These are phyloP conservation scores for Dactylis glomerata DNA, from an alignment of 176 grass and related monocot species.

Conservation along the genomic window DNA sequence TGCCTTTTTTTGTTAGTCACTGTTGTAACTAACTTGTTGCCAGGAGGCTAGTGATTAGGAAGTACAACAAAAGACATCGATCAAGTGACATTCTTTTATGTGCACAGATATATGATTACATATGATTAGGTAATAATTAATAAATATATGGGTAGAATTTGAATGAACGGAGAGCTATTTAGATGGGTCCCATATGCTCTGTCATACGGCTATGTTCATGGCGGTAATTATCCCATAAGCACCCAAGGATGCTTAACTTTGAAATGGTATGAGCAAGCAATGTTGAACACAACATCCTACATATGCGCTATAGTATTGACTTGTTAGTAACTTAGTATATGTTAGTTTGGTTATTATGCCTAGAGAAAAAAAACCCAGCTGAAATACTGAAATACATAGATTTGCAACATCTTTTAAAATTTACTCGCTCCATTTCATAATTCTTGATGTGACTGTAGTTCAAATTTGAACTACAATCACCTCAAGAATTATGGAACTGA, in stretches of 20 bases:
- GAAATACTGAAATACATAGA: slow-evolving; percentile 8
- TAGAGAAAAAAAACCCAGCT: neutral
- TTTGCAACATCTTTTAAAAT: neutral
- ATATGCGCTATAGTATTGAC: neutral
- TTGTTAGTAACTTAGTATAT: neutral
- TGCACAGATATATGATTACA: neutral
- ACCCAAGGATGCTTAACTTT: neutral
- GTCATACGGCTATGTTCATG: neutral
- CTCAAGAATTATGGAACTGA: no score
- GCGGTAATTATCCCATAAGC: neutral
- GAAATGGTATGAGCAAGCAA: neutral
- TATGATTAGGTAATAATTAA: neutral
- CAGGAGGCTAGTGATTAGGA: neutral
- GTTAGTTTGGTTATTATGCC: neutral
- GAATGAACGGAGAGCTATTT: neutral
- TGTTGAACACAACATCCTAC: neutral
- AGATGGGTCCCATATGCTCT: neutral
- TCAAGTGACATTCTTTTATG: neutral
- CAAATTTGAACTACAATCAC: no score
- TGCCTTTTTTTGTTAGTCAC: neutral
- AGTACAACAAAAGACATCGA: neutral
- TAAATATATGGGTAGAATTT: neutral
- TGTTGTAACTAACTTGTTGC: neutral
- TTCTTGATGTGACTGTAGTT: no score
- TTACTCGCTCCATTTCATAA: no score